Evolutionary conservation across 1,139 yeast genomes (phyloP).

Genomic region (Sugiyamaella japonica): DNA sequence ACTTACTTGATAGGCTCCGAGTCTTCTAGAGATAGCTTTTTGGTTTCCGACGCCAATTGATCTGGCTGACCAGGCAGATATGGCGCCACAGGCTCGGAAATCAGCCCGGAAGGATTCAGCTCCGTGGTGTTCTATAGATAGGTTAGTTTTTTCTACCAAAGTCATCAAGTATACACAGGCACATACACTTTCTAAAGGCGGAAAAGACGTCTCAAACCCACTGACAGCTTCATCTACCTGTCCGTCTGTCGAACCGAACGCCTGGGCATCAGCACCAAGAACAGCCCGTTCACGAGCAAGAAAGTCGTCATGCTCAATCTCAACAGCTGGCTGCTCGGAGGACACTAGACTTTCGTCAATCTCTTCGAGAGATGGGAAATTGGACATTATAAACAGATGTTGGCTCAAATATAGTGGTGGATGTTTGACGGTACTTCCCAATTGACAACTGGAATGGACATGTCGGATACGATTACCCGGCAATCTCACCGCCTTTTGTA

Average conservation of each 20-base stretch:
- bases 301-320: conserved; percentile 59
- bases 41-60: conserved; percentile 20
- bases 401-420: background rate
- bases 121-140: background rate
- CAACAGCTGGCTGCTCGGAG: conserved; percentile 33
- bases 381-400: conserved; percentile 45
- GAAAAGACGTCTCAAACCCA: conserved; percentile 43
- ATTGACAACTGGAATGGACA: too few relatives aligned
- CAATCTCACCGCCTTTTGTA: background rate
- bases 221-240: conserved; percentile 55
- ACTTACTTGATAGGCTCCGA: conserved; percentile 39
- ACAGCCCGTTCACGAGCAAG: conserved; percentile 81
- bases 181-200: conserved; percentile 51
- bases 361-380: conserved; percentile 79
- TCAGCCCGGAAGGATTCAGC: conserved; percentile 30
- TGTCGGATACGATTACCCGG: background rate
- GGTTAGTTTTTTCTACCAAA: background rate
- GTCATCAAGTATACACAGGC: background rate
- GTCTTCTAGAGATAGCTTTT: conserved; percentile 38
- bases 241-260: conserved; percentile 71
- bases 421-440: background rate
- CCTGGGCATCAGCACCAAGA: conserved; percentile 68
- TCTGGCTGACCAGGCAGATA: conserved; percentile 35
- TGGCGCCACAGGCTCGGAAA: conserved; percentile 36
- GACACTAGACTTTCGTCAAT: conserved; percentile 39